Base-by-base conservation (phyloP, 176 grass and related monocot genomes). In the Oryza glaberrima region DNA sequence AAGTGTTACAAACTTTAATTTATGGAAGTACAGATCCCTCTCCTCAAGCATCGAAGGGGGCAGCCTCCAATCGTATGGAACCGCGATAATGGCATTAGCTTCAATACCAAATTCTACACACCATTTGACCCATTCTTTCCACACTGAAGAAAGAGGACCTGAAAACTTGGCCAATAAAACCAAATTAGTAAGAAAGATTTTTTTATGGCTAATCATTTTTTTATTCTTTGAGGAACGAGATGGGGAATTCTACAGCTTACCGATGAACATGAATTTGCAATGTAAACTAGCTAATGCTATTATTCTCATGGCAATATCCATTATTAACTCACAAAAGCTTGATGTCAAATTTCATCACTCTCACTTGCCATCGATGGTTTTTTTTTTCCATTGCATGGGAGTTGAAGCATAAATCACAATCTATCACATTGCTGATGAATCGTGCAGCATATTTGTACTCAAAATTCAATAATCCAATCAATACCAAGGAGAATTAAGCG, bases 41-140 rank as follows among this genome's bases (percentile, higher is more conserved):
- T 95, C 87, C 88, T 98, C 88, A 85, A 98, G 93, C 87, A 80
- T 94, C 28, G 91, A 93, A 25, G 92, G 90, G 77, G 91, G 90
- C 69, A 98, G 76, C 71, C 95, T 95, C 95, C 95, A 98, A 92
- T 95, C 93, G 47, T 95, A 98, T 9, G 93, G 95, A 90, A 94
- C 95, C 70, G 93, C 93, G 28, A 95, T 90, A 82, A 98, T 98
- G 80, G 93, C 93, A 92, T 98, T 95, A 73, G 95, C 85, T 87
- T 98, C 95, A 82, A 98, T 98, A 63, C 95, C 95, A 92, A 98
- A 98, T 17, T 98, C 93, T 52, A 98, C 90, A 89, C 93, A 98
- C 93, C 95, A 98, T 93, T 91, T 98, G 67, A 98, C 87, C 93
- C 95, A 98, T 90, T 94, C 93, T 92, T 98, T 98, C 95, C 95